A percentile compares a stretch with the other conserved stretches of the same genome.
These are phyloP conservation scores for Periconia sp. DNA, from an alignment of 2,329 filamentous ascomycete genomes.

Conservation along the genomic window DNA sequence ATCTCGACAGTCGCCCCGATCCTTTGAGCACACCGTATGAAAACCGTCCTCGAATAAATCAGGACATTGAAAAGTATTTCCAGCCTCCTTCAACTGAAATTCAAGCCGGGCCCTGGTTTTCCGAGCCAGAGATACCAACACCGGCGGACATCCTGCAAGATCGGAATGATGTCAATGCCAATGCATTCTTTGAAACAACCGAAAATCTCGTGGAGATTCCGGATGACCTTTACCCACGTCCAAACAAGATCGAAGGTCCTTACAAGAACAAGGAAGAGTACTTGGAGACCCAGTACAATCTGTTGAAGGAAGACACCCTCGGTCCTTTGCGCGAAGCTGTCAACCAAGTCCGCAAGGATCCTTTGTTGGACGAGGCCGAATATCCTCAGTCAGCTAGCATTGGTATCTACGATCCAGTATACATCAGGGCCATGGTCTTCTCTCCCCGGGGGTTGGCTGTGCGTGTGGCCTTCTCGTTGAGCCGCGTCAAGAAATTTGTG, in stretches of 20 bases:
- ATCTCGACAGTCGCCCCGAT: conserved; percentile 9
- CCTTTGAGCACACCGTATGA: conserved; percentile 12
- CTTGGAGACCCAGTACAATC: conserved; percentile 70
- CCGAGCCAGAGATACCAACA: conserved; percentile 58
- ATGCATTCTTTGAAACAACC: not conserved
- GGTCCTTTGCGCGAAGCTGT: conserved; percentile 71
- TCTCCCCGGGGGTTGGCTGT: conserved; percentile 64
- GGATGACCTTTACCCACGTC: conserved; percentile 20
- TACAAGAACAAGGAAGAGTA: conserved; percentile 68
- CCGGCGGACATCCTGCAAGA: conserved; percentile 51
- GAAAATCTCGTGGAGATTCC: conserved; percentile 1
- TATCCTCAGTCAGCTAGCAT: conserved; percentile 33
- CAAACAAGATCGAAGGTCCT: conserved; percentile 46
- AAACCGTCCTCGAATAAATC: conserved; percentile 7
- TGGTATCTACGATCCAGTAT: conserved; percentile 43
- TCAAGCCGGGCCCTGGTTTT: conserved; percentile 27
- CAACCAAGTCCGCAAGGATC: conserved; percentile 54
- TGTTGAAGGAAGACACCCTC: conserved; percentile 74
- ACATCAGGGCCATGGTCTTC: conserved; percentile 66
- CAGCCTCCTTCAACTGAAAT: conserved; percentile 14
- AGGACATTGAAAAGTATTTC: conserved; percentile 33
- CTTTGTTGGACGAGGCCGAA: conserved; percentile 60
- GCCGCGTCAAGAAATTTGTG: conserved; percentile 66
- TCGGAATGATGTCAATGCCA: not conserved
- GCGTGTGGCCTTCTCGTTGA: conserved; percentile 70